phyloP scores from a whole-genome alignment of 1,284 basidiomycete species.

The Sanghuangporus baumii region DNA sequence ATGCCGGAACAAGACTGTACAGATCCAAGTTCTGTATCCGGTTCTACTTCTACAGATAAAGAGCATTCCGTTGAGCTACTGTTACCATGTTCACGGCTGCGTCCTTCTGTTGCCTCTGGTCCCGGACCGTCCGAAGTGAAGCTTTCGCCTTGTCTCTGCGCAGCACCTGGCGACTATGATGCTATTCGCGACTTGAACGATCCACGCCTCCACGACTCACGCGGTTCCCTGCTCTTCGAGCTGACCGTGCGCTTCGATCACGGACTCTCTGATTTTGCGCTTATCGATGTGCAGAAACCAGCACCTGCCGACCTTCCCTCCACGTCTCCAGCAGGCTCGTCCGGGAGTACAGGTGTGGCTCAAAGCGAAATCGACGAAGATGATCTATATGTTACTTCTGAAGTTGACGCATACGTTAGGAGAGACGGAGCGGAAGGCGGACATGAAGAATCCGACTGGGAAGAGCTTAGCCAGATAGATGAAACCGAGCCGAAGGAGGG shows the following conservation, averaged over 20 bases:
- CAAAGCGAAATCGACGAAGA: conserved; percentile 5
- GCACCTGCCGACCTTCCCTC: not conserved
- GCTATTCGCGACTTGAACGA: conserved; percentile 5
- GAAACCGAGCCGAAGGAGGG: conserved; percentile 10
- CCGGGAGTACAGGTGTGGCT: not conserved
- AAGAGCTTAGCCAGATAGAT: conserved; percentile 8
- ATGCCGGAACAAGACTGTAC: not conserved
- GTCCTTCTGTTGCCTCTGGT: not conserved
- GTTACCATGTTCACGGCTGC: conserved; percentile 3
- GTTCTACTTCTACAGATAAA: not conserved
- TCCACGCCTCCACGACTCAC: conserved; percentile 5
- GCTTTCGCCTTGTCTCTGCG: conserved; percentile 6
- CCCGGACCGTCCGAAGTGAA: not conserved
- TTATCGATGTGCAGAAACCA: not conserved
- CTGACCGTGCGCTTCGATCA: conserved; percentile 1
- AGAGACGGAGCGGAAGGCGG: not conserved
- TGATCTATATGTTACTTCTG: conserved; percentile 10
- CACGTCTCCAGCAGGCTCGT: not conserved
- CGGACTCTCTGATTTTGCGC: not conserved
- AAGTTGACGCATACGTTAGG: not conserved
- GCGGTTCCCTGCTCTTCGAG: conserved; percentile 7
- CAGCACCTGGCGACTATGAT: not conserved
- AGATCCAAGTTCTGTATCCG: too few relatives aligned
- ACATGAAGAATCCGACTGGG: conserved; percentile 7
- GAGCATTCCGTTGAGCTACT: conserved; percentile 1